Base-by-base conservation (phyloP, 1,139 yeast genomes). In the Wickerhamomyces sp. region DNA sequence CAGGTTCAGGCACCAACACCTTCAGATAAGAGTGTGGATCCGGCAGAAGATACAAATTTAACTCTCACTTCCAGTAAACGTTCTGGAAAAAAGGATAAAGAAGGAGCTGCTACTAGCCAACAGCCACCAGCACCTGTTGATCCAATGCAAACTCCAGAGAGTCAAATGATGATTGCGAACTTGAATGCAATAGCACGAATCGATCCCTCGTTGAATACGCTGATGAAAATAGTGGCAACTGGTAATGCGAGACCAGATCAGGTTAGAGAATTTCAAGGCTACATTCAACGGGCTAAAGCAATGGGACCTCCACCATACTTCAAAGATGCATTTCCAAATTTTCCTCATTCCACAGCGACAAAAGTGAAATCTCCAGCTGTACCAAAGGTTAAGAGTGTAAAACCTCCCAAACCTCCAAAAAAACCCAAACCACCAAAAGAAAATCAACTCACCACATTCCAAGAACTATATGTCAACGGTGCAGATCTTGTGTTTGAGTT, bases 401-500 rank as follows among this genome's bases (percentile, higher is more conserved):
- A 58, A 35, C 45, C 62, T 3, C 58, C 52, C 40, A 67, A 61
- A 48, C 46, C 52, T 8, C 49, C 53, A 7, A 48, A 63, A 54
- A 58, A 57, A 38, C 60, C 60, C 1, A 59, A 57, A 39, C 56
- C 61, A 6, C 60, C 65, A 31, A 55, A 59, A 33, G 59, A 57
- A 37, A 79, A 73, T 42, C 65, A 59, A 40, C 64, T 84, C 44
- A 84, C 93, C 0, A 84, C 90, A 0, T 84, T 85, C 55, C 95
- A 85, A 58, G 91, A 83, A 54, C 74, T 79, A 58, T 85, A 85
- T 58, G 67, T 78, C 36, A 65, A 75, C 37, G 78, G 80, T 57
- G 90, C 95, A 0, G 85, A 88, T 42, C 64, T 93, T 40, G 81
- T 90, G 13, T 83, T 93, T 64, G 99, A 93, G 63, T 91, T 82